Percentiles rank a stretch among this genome's conserved stretches.
Conservation (phyloP, 2,329 filamentous ascomycete species). For the Mariannaea sp. region DNA sequence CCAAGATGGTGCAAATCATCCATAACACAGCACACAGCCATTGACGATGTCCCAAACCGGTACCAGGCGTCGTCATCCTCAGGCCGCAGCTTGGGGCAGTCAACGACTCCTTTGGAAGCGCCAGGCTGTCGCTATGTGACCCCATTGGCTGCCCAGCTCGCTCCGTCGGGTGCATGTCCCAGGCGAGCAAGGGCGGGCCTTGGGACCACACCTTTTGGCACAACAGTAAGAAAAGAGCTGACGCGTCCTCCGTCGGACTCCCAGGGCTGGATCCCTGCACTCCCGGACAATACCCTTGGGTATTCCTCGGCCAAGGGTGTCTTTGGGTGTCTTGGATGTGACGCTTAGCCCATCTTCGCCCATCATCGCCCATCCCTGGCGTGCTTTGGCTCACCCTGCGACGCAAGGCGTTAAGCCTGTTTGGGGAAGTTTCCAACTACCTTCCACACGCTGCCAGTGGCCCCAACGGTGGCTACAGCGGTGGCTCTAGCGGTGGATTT, state of each 20-base stretch:
- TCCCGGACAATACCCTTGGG: slow-evolving; percentile 33
- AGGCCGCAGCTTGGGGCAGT: slow-evolving; percentile 31
- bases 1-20: slow-evolving; percentile 16
- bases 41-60: slow-evolving; percentile 29
- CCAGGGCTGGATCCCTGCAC: slow-evolving; percentile 34
- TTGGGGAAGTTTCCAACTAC: slow-evolving; percentile 15
- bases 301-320: slow-evolving; percentile 9
- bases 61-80: slow-evolving; percentile 41
- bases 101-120: slow-evolving; percentile 13
- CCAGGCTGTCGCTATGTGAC: slow-evolving; percentile 8
- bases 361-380: slow-evolving; percentile 3
- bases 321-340: neutral
- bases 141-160: slow-evolving; percentile 17
- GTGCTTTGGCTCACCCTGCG: slow-evolving; percentile 1
- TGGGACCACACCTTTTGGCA: slow-evolving; percentile 25
- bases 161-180: slow-evolving; percentile 25
- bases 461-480: slow-evolving; percentile 9
- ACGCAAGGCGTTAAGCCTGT: slow-evolving; percentile 2
- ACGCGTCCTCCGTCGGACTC: slow-evolving; percentile 37
- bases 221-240: slow-evolving; percentile 32
- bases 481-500: slow-evolving; percentile 11
- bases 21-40: too few relatives aligned
- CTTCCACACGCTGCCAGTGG: slow-evolving; percentile 32
- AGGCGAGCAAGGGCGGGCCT: neutral
- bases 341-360: slow-evolving; percentile 5